Percentiles rank a stretch among this genome's conserved stretches.
Conservation (phyloP, 495 filamentous ascomycete genomes). For the Penicillium turbatum region DNA sequence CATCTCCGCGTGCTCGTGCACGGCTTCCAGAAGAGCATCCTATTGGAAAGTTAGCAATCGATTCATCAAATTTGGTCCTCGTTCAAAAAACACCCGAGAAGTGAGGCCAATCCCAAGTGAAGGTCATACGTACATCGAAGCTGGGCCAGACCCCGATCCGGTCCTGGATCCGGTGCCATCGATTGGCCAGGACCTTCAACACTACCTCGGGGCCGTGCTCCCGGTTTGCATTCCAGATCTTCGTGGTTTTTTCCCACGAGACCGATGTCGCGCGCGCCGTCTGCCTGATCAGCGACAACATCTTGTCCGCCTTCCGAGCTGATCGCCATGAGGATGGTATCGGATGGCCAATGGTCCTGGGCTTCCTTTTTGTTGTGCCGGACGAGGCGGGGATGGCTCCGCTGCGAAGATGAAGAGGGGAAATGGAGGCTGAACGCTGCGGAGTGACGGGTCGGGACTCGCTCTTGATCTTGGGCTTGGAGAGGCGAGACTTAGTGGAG, state of each 20-base stretch:
- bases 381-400: too few species aligned
- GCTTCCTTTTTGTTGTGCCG: too few species aligned
- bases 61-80: background rate
- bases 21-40: background rate
- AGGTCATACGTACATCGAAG: slow-evolving; percentile 1
- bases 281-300: slow-evolving; percentile 1
- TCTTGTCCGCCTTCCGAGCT: background rate
- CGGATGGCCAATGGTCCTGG: too few species aligned
- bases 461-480: background rate
- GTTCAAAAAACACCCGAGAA: background rate
- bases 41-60: background rate
- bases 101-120: background rate
- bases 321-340: background rate
- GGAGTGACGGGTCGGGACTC: background rate
- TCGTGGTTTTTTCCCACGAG: background rate
- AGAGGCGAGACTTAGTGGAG: background rate
- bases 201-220: background rate
- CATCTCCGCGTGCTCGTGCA: background rate
- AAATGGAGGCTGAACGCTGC: background rate
- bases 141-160: background rate
- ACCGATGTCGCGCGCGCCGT: background rate
- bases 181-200: background rate
- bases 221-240: background rate
- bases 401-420: background rate
- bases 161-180: background rate